A percentile compares a stretch with the other conserved stretches of the same genome.
Conservation (phyloP, 495 filamentous ascomycete species). For the Talaromyces borbonicus region DNA sequence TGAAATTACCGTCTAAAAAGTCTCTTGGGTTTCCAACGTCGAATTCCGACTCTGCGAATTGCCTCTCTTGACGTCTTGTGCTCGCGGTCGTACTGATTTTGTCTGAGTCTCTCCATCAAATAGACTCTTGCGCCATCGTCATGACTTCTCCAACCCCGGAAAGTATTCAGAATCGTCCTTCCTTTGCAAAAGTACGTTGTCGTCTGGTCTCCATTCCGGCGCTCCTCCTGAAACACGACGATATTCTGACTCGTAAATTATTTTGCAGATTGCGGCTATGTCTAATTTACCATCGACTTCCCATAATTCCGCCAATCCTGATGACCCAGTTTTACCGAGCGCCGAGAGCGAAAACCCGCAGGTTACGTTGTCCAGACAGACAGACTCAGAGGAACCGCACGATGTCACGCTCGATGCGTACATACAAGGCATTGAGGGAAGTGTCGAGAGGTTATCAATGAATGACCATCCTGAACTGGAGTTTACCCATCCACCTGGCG, state of each 20-base stretch:
- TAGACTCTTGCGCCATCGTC: constrained; percentile 4
- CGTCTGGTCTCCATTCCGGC: no score
- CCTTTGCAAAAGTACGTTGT: constrained; percentile 38
- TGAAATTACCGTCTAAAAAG: constrained; percentile 37
- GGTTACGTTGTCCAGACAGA: constrained; percentile 15
- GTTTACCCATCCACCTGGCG: constrained; percentile 18
- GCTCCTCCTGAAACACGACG: no score
- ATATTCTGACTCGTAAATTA: no score
- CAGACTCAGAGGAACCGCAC: constrained; percentile 12
- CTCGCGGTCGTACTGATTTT: no score
- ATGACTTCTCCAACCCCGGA: constrained; percentile 30
- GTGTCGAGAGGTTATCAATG: constrained; percentile 27
- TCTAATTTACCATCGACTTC: constrained; percentile 20
- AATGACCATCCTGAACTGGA: constrained; percentile 20
- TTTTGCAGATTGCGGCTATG: constrained; percentile 35
- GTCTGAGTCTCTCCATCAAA: neutral
- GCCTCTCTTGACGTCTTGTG: constrained; percentile 1
- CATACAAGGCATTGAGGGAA: constrained; percentile 22
- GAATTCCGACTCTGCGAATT: constrained; percentile 17
- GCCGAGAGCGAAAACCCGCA: constrained; percentile 10
- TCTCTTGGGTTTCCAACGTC: constrained; percentile 28
- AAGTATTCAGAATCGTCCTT: constrained; percentile 26
- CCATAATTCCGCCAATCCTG: constrained; percentile 16
- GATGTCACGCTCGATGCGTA: constrained; percentile 15
- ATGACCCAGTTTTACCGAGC: constrained; percentile 18